Percentiles rank a stretch among this genome's conserved stretches.
phyloP scores from a whole-genome alignment of 805 yeast species.

The Candida yuanshanica region DNA sequence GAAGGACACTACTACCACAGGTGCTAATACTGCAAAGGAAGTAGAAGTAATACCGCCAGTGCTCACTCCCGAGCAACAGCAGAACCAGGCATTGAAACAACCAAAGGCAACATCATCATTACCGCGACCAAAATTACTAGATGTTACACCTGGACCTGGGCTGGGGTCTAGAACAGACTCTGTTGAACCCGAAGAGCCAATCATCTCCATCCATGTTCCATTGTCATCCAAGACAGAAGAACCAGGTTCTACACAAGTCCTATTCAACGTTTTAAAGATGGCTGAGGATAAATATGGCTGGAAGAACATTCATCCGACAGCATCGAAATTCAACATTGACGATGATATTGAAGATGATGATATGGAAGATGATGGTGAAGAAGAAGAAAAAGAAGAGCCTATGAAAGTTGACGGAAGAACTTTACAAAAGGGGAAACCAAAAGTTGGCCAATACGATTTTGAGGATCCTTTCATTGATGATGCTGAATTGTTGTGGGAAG shows the following conservation, averaged over 20 bases:
- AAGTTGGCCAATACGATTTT: constrained; percentile 86
- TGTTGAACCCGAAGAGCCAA: constrained; percentile 31
- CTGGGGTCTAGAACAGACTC: too few species aligned
- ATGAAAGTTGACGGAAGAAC: constrained; percentile 38
- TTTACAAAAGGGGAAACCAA: constrained; percentile 51
- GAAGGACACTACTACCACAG: constrained; percentile 1
- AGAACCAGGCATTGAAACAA: constrained; percentile 17
- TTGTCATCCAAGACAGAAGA: constrained; percentile 41
- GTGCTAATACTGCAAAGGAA: background rate
- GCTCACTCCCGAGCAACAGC: constrained; percentile 14
- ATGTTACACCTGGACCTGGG: constrained; percentile 3
- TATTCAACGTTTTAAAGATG: constrained; percentile 63
- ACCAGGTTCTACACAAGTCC: constrained; percentile 57
- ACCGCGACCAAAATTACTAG: constrained; percentile 18
- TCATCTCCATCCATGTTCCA: constrained; percentile 52
- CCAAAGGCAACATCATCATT: constrained; percentile 15
- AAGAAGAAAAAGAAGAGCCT: constrained; percentile 29
- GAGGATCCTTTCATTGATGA: constrained; percentile 97
- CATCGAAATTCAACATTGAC: constrained; percentile 49
- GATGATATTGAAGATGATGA: constrained; percentile 51
- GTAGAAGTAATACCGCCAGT: constrained; percentile 3
- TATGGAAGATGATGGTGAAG: constrained; percentile 41
- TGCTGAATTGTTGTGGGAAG: constrained; percentile 87
- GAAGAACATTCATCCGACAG: constrained; percentile 61
- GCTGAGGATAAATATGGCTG: constrained; percentile 86